phyloP scores from a whole-genome alignment of 768 basidiomycete genomes.

The Leccinum broughii region DNA sequence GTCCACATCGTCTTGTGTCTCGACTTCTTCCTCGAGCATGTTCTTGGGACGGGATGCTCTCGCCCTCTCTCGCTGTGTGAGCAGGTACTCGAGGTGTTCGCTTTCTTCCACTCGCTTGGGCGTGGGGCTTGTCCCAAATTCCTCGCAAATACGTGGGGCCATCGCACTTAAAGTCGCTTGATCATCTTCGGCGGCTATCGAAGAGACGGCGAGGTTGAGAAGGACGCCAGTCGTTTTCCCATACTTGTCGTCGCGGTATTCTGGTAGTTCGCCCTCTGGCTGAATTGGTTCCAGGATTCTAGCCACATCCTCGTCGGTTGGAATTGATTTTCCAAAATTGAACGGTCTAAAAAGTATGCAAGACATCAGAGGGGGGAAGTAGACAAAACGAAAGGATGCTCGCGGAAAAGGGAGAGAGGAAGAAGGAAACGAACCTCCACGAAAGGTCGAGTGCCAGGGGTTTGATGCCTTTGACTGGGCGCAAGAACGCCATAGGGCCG shows the following conservation, averaged over 20 bases:
- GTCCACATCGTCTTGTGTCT: background rate
- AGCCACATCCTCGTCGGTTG: slow-evolving; percentile 34
- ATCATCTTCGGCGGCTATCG: slow-evolving; percentile 13
- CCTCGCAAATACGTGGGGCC: slow-evolving; percentile 22
- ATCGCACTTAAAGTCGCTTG: slow-evolving; percentile 5
- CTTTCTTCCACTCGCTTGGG: slow-evolving; percentile 16
- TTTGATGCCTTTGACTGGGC: slow-evolving; percentile 57
- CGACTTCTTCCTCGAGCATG: background rate
- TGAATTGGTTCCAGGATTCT: slow-evolving; percentile 18
- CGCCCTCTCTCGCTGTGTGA: slow-evolving; percentile 28
- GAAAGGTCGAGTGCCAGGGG: slow-evolving; percentile 60
- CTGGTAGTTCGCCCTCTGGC: slow-evolving; percentile 12
- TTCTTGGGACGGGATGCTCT: slow-evolving; percentile 10
- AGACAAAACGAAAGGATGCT: background rate
- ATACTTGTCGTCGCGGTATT: slow-evolving; percentile 17
- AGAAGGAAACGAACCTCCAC: slow-evolving; percentile 55
- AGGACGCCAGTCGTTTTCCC: slow-evolving; percentile 11
- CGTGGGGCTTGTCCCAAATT: slow-evolving; percentile 29
- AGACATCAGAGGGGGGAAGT: background rate
- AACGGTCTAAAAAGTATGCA: slow-evolving; percentile 42
- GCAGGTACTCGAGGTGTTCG: slow-evolving; percentile 20
- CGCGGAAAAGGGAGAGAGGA: background rate
- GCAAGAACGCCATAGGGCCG: slow-evolving; percentile 35
- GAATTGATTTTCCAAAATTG: slow-evolving; percentile 38
- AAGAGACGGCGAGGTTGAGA: slow-evolving; percentile 8